phyloP scores from a whole-genome alignment of 305 asterid species.

The Withania somnifera region DNA sequence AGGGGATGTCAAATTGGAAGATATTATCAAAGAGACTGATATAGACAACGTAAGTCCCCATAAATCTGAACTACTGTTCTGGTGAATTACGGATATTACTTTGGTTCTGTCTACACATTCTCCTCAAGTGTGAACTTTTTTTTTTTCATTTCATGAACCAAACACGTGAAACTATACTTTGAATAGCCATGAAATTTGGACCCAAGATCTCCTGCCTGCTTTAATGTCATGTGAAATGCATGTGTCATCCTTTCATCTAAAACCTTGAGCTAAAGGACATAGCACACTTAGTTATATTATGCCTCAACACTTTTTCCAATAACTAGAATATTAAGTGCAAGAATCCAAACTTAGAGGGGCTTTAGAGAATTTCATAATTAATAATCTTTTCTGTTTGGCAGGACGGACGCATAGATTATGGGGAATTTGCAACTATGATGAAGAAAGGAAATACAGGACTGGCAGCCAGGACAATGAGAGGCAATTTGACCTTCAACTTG shows the following conservation, averaged over 20 bases:
- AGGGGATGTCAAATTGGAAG: slow-evolving; percentile 11
- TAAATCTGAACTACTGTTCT: background rate
- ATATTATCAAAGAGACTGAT: slow-evolving; percentile 12
- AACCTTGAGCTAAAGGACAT: background rate
- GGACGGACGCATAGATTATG: slow-evolving; percentile 40
- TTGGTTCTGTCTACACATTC: background rate
- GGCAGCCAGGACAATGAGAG: slow-evolving; percentile 35
- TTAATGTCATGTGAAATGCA: background rate
- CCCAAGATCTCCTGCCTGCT: background rate
- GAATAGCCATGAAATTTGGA: background rate
- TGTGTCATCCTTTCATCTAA: background rate
- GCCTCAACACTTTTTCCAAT: background rate
- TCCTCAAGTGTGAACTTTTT: background rate
- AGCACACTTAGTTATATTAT: too few relatives aligned
- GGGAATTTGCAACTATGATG: slow-evolving; percentile 44
- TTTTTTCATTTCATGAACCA: background rate
- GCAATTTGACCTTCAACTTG: slow-evolving; percentile 22
- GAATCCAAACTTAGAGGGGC: background rate
- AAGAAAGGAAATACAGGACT: slow-evolving; percentile 29
- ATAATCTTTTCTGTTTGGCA: background rate
- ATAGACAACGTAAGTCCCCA: slow-evolving; percentile 7
- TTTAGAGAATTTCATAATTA: background rate
- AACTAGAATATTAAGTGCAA: background rate
- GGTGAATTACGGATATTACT: background rate
- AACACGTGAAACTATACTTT: background rate